These are phyloP conservation scores for Zygosaccharomyces siamensis DNA, from an alignment of 805 yeast genomes.

Conservation along the genomic window DNA sequence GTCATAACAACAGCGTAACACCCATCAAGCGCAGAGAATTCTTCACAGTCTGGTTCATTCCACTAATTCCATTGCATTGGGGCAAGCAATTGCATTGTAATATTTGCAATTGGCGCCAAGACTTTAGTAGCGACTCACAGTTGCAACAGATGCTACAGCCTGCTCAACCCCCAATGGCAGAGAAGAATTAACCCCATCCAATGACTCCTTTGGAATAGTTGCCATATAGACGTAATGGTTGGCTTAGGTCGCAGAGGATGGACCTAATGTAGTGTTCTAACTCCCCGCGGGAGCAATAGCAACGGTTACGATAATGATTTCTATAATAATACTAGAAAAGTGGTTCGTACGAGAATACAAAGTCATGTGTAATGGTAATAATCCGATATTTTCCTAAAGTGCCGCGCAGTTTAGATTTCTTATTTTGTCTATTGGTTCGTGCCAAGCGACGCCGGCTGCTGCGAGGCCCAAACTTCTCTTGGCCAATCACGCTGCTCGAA, in stretches of 20 bases:
- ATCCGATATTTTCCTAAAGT: too few relatives aligned
- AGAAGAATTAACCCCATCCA: not conserved
- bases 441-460: not conserved
- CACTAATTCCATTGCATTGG: constrained; percentile 49
- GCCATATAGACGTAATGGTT: too few relatives aligned
- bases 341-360: too few relatives aligned
- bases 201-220: too few relatives aligned
- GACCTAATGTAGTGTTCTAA: too few relatives aligned
- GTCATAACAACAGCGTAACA: constrained; percentile 52
- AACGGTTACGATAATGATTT: too few relatives aligned
- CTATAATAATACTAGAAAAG: too few relatives aligned
- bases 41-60: constrained; percentile 50
- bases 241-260: too few relatives aligned
- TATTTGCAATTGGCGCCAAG: constrained; percentile 48
- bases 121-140: constrained; percentile 31
- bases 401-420: too few relatives aligned
- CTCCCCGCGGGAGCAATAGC: too few relatives aligned
- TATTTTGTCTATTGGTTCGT: too few relatives aligned
- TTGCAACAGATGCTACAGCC: constrained; percentile 28
- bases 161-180: not conserved
- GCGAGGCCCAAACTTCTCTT: not conserved
- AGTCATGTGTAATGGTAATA: too few relatives aligned
- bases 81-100: constrained; percentile 48
- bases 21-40: constrained; percentile 51
- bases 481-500: not conserved